Base-by-base conservation (phyloP, 2,329 filamentous ascomycete species). In the Alternaria brassicicola region DNA sequence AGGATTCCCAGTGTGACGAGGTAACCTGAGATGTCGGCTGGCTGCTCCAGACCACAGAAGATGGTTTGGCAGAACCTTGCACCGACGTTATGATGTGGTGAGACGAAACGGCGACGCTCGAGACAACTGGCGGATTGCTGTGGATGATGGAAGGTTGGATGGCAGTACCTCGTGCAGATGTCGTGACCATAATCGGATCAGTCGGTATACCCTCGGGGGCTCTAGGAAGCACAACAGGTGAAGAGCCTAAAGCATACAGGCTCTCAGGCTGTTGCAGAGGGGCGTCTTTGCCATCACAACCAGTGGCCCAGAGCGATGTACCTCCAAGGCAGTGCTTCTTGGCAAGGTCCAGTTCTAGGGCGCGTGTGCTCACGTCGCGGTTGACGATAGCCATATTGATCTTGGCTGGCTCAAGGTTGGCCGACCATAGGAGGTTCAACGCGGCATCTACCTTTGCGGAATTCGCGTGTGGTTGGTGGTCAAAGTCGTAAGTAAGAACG, bases 391-490 rank as follows among this genome's bases (percentile, higher is more conserved):
- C 83, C 7, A 86, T 52, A 3, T 67, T 71, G 4, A 85, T 62
- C 52, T 83, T 80, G 0, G 59, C 45, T 0, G 83, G 74, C 0
- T 70, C 62, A 1, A 86, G 67, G 21, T 77, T 64, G 28, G 75
- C 78, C 7, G 80, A 72, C 81, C 83, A 84, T 4, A 85, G 66
- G 0, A 84, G 77, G 3, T 82, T 76, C 0, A 82, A 46, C 0
- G 74, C 73, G 0, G 62, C 26, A 5, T 79, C 69, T 17, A 83
- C 83, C 64, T 84, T 81, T 2, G 80, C 81, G 0, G 84, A 52
- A 59, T 84, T 83, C 0, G 82, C 81, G 57, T 84, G 81, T 0
- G 68, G 65, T 13, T 72, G 59, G 4, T 59, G 81, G 57, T 83
- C 79, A 0, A 83, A 57, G 56, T 83, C 79, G 57, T 83, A 83